Percentiles rank a stretch among this genome's conserved stretches.
Evolutionary conservation across 805 yeast genomes (phyloP).

Genomic region (Candida orba): DNA sequence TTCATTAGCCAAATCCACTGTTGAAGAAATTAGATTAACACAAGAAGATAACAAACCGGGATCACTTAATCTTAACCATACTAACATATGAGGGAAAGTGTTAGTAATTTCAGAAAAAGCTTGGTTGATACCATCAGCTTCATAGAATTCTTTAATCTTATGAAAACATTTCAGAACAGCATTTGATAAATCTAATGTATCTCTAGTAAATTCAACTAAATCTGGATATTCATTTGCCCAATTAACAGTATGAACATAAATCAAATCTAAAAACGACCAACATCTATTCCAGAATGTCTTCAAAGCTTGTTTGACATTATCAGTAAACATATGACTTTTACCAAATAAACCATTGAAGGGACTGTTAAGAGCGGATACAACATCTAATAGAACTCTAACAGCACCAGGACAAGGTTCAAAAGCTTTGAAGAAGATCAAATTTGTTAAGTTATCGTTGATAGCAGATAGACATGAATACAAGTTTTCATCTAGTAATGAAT

Average conservation of each 20-base stretch:
- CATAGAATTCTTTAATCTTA: constrained; percentile 29
- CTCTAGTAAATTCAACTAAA: constrained; percentile 78
- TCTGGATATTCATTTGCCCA: constrained; percentile 69
- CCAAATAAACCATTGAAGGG: constrained; percentile 55
- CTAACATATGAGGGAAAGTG: constrained; percentile 62
- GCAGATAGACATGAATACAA: constrained; percentile 42
- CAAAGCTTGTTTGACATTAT: constrained; percentile 24
- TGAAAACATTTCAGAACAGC: constrained; percentile 58
- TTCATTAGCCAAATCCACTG: constrained; percentile 58
- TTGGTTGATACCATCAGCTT: constrained; percentile 18
- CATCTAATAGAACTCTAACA: constrained; percentile 68
- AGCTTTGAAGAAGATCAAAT: constrained; percentile 39
- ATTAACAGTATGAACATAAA: constrained; percentile 55
- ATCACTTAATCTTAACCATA: constrained; percentile 82
- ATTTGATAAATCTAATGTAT: constrained; percentile 73
- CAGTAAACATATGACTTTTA: constrained; percentile 22
- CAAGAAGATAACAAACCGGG: constrained; percentile 64
- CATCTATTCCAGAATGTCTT: constrained; percentile 54
- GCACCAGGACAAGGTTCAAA: constrained; percentile 74
- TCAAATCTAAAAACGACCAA: constrained; percentile 68
- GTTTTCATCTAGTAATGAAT: constrained; percentile 39
- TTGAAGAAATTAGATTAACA: constrained; percentile 58
- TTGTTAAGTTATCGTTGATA: constrained; percentile 37
- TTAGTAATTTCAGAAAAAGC: constrained; percentile 49
- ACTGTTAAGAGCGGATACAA: constrained; percentile 53